These are phyloP conservation scores for Nematodospora valgi DNA, from an alignment of 805 yeast species.

Conservation along the genomic window DNA sequence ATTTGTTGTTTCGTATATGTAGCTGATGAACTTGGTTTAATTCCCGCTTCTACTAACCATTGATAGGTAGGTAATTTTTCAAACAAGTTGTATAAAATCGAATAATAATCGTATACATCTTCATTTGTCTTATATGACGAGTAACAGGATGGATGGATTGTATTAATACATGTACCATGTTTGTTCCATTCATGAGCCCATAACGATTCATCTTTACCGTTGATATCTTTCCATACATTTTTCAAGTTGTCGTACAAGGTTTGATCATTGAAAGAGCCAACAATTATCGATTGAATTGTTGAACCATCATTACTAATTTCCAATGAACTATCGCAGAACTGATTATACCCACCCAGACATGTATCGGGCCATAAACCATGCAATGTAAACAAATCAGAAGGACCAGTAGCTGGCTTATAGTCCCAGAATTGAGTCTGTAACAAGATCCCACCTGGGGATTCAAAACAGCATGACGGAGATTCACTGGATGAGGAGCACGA, in stretches of 20 bases:
- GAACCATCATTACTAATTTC: conserved; percentile 44
- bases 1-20: conserved; percentile 59
- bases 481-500: conserved; percentile 54
- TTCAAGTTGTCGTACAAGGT: conserved; percentile 58
- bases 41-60: conserved; percentile 65
- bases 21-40: conserved; percentile 56
- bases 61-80: conserved; percentile 53
- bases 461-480: conserved; percentile 66
- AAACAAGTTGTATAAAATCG: conserved; percentile 28
- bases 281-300: conserved; percentile 33
- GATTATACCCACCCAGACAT: conserved; percentile 76
- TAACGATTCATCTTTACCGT: conserved; percentile 59
- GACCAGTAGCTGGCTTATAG: conserved; percentile 51
- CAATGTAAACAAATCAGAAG: conserved; percentile 33
- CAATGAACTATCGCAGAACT: conserved; percentile 67
- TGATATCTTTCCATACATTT: conserved; percentile 68
- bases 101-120: conserved; percentile 53
- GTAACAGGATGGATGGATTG: conserved; percentile 74
- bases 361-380: conserved; percentile 47
- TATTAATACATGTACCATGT: conserved; percentile 89
- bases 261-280: conserved; percentile 38
- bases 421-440: conserved; percentile 94
- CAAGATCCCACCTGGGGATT: conserved; percentile 70
- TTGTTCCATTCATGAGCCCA: conserved; percentile 95
- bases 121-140: conserved; percentile 23